These are phyloP conservation scores for Debaryomycetaceae sp. DNA, from an alignment of 1,139 yeast genomes.

Conservation along the genomic window DNA sequence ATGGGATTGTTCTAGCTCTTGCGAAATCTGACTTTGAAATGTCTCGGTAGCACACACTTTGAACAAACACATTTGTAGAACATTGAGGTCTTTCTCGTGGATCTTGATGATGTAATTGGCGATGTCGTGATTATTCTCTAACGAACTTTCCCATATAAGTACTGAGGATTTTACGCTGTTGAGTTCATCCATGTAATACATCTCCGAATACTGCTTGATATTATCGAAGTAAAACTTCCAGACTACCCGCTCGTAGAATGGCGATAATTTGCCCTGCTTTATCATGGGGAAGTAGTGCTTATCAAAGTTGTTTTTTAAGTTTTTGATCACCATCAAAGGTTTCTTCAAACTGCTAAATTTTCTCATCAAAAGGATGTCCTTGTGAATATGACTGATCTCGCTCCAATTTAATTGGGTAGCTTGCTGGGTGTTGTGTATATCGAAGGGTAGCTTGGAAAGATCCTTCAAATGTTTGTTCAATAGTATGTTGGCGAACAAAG, in stretches of 20 bases:
- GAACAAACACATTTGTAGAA: conserved; percentile 26
- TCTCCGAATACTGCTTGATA: conserved; percentile 21
- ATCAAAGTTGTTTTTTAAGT: conserved; percentile 26
- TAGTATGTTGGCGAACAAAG: conserved; percentile 24
- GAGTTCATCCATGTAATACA: conserved; percentile 20
- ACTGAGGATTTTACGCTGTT: conserved; percentile 26
- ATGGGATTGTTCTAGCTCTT: conserved; percentile 7
- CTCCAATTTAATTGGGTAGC: conserved; percentile 8
- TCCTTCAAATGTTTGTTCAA: conserved; percentile 24
- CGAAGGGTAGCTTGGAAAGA: conserved; percentile 22
- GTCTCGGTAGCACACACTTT: conserved; percentile 15
- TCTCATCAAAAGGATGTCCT: conserved; percentile 31
- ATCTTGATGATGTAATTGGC: conserved; percentile 6
- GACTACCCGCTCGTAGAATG: conserved; percentile 40
- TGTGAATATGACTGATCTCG: conserved; percentile 14
- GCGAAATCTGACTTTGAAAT: conserved; percentile 12
- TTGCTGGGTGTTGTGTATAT: conserved; percentile 8
- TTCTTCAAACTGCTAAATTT: conserved; percentile 32
- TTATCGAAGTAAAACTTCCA: conserved; percentile 44
- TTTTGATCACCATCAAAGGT: conserved; percentile 30
- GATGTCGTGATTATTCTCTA: conserved; percentile 12
- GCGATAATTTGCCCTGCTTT: conserved; percentile 18
- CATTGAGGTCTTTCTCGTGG: conserved; percentile 17
- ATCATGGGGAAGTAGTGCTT: conserved; percentile 26
- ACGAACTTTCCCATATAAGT: conserved; percentile 40